A percentile compares a stretch with the other conserved stretches of the same genome.
phyloP scores from a whole-genome alignment of 768 basidiomycete genomes.

The Glaciozyma martinii region DNA sequence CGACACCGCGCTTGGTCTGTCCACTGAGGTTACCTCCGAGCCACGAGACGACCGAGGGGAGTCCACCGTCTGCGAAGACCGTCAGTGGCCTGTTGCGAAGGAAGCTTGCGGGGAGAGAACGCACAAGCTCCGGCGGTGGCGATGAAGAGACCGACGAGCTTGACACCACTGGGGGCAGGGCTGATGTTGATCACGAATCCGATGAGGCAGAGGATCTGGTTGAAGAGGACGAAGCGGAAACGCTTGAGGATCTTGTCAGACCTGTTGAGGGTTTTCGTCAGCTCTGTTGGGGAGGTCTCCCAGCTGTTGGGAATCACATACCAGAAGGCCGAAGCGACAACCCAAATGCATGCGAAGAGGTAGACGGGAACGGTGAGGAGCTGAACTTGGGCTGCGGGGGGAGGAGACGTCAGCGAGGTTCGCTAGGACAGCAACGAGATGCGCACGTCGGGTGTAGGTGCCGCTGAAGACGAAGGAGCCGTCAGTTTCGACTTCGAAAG shows the following conservation, averaged over 20 bases:
- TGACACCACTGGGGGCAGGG: slow-evolving; percentile 29
- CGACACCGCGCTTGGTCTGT: slow-evolving; percentile 30
- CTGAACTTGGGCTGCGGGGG: not conserved
- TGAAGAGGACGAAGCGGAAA: slow-evolving; percentile 30
- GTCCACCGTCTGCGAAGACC: not conserved
- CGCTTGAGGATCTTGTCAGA: slow-evolving; percentile 28
- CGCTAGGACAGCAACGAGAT: not conserved
- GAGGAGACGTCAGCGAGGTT: slow-evolving; percentile 14
- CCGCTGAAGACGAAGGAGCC: slow-evolving; percentile 21
- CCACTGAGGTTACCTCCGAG: slow-evolving; percentile 30
- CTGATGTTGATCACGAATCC: slow-evolving; percentile 32
- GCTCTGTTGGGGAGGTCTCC: not conserved
- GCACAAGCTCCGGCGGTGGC: slow-evolving; percentile 29
- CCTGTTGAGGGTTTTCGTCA: not conserved
- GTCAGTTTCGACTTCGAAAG: not conserved
- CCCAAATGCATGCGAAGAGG: slow-evolving; percentile 28
- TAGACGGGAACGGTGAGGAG: slow-evolving; percentile 33
- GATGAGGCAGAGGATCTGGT: slow-evolving; percentile 22
- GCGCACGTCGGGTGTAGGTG: slow-evolving; percentile 11
- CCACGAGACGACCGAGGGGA: slow-evolving; percentile 29
- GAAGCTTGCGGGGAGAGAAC: not conserved
- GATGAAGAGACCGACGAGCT: slow-evolving; percentile 31
- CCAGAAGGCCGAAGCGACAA: slow-evolving; percentile 7
- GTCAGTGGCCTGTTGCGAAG: not conserved
- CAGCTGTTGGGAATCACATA: not conserved